Evolutionary conservation across 1,139 yeast species (phyloP), one percentile per base, ranked within the genome.

Genomic region (Pichia sp.): DNA sequence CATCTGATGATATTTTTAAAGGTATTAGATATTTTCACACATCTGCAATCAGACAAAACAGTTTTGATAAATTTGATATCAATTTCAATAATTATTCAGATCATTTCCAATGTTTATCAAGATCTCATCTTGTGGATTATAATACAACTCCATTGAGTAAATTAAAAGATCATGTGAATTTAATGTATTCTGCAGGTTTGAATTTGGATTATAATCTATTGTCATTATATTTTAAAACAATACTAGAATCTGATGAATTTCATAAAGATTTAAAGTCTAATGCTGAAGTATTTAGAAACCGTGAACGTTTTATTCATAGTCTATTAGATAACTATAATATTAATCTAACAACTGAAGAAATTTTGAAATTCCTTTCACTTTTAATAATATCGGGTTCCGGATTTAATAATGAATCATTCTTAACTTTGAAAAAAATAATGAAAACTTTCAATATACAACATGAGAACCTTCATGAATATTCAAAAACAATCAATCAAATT

Each of bases 1-100:
- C 42, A 22, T 38, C 41, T 11, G 80, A 76, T 55, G 69, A 71
- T 50, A 69, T 77, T 24, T 77, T 77, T 53, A 61, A 66, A 34
- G 81, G 81, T 1, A 62, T 75, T 27, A 62, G 74, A 49, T 62
- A 74, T 43, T 55, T 55, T 33, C 73, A 68, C 49, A 76, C 76
- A 30, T 25, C 39, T 7, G 7, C 41, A 11, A n/a, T 6, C 8
- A 4, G 32, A 8, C 28, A 29, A 24, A 32, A 30, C 4, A 8
- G 12, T 10, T 52, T 58, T 39, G 43, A 55, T 37, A 40, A 50
- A 4, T 43, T 31, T 10, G 26, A 45, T 2, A 16, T 55, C 10
- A 41, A 50, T 3, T 28, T 40, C 4, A 50, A 51, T 2, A 54
- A 56, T 29, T 60, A 58, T 40, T 22, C 35, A 16, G n/a, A 57